These are phyloP conservation scores for Coffea eugenioides DNA, from an alignment of 257 asterid species.

Conservation along the genomic window DNA sequence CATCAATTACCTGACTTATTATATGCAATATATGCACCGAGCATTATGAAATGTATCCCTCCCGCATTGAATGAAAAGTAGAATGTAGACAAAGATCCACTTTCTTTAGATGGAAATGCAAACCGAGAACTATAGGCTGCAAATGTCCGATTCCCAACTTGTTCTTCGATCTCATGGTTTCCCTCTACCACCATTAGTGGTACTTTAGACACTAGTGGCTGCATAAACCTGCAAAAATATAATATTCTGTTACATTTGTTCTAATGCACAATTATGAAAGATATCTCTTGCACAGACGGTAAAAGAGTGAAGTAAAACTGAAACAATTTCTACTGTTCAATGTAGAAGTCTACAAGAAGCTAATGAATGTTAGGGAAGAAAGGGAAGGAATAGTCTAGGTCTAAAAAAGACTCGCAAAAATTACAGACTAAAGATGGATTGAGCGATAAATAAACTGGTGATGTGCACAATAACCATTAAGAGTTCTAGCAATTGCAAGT, in stretches of 20 bases:
- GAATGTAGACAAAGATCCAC: constrained; percentile 71
- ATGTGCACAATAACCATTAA: not conserved
- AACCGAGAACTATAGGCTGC: constrained; percentile 74
- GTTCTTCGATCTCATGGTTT: constrained; percentile 92
- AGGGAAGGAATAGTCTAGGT: not conserved
- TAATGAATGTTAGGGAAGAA: not conserved
- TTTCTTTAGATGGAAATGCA: constrained; percentile 81
- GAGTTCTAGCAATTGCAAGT: not conserved
- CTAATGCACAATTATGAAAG: not conserved
- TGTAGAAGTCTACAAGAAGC: no score
- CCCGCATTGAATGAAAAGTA: constrained; percentile 93
- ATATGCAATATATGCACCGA: constrained; percentile 71
- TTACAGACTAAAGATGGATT: not conserved
- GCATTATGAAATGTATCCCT: constrained; percentile 87
- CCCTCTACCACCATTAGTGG: constrained; percentile 97
- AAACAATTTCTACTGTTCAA: not conserved
- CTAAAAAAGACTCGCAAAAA: not conserved
- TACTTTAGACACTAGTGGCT: constrained; percentile 68
- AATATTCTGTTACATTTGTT: not conserved
- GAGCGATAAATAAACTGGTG: not conserved
- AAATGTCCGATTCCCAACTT: constrained; percentile 62
- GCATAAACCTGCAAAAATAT: constrained; percentile 64
- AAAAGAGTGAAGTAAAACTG: not conserved
- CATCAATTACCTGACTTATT: constrained; percentile 51
- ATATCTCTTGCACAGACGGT: not conserved